A percentile compares a stretch with the other conserved stretches of the same genome.
These are phyloP conservation scores for Dendrobium huoshanense DNA, from an alignment of 106 monocot genomes.

Conservation along the genomic window DNA sequence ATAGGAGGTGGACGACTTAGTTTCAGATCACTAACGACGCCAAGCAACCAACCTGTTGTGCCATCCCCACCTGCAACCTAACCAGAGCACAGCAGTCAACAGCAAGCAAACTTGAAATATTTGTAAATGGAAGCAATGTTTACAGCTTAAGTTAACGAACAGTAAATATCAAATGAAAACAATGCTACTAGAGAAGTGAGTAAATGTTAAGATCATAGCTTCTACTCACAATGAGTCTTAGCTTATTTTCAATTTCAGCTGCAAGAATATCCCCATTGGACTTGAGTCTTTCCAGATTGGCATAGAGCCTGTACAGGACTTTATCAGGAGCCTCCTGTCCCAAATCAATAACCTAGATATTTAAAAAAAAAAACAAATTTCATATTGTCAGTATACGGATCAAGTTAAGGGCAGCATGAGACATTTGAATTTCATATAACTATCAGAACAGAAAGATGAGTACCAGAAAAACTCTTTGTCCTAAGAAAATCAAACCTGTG, in stretches of 20 bases:
- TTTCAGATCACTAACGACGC: constrained; percentile 92
- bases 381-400: not conserved
- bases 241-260: constrained; percentile 41
- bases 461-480: not conserved
- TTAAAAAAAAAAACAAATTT: not conserved
- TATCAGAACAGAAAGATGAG: not conserved
- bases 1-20: constrained; percentile 71
- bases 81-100: not conserved
- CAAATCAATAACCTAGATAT: constrained; percentile 78
- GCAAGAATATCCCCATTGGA: constrained; percentile 48
- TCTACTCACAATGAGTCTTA: constrained; percentile 87
- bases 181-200: not conserved
- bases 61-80: constrained; percentile 99
- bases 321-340: constrained; percentile 84
- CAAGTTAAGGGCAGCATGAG: not conserved
- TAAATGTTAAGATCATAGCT: not conserved
- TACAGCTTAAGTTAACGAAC: not conserved
- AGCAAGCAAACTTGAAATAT: not conserved
- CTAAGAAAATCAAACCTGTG: constrained; percentile 36
- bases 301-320: constrained; percentile 68
- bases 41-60: constrained; percentile 92
- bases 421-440: not conserved
- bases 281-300: constrained; percentile 79
- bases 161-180: not conserved
- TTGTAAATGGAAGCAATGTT: not conserved